phyloP scores from a whole-genome alignment of 257 asterid species.

The Cynanchum wilfordii region DNA sequence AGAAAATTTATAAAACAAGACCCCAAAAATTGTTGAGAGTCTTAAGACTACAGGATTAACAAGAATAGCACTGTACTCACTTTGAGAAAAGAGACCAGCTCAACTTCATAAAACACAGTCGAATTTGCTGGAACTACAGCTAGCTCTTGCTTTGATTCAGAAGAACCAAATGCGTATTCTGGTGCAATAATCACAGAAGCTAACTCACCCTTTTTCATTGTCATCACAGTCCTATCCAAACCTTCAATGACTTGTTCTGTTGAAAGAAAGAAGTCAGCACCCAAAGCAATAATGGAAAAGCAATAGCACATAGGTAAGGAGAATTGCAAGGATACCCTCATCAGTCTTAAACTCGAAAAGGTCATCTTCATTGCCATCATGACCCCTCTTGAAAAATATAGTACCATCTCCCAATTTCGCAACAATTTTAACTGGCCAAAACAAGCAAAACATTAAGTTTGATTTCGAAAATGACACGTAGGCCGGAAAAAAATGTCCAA shows the following conservation, averaged over 20 bases:
- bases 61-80: conserved; percentile 8
- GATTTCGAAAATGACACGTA: neutral
- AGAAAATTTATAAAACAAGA: neutral
- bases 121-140: conserved; percentile 36
- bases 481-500: neutral
- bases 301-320: neutral
- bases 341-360: conserved; percentile 48
- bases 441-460: neutral
- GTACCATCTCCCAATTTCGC: conserved; percentile 56
- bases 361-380: conserved; percentile 27
- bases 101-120: conserved; percentile 27
- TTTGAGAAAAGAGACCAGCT: conserved; percentile 37
- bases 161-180: conserved; percentile 35
- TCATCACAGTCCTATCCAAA: conserved; percentile 30
- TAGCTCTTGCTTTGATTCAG: conserved; percentile 32
- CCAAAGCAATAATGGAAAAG: too few relatives aligned
- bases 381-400: conserved; percentile 39
- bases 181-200: conserved; percentile 32
- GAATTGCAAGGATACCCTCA: conserved; percentile 31
- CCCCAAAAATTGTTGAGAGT: neutral
- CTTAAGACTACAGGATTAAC: neutral
- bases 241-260: conserved; percentile 38
- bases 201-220: conserved; percentile 41
- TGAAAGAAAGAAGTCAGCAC: neutral
- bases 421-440: conserved; percentile 37